Evolutionary conservation across 2,329 filamentous ascomycete genomes (phyloP), one percentile per base, ranked within the genome.

Genomic region (Ceratocystis albifundus): DNA sequence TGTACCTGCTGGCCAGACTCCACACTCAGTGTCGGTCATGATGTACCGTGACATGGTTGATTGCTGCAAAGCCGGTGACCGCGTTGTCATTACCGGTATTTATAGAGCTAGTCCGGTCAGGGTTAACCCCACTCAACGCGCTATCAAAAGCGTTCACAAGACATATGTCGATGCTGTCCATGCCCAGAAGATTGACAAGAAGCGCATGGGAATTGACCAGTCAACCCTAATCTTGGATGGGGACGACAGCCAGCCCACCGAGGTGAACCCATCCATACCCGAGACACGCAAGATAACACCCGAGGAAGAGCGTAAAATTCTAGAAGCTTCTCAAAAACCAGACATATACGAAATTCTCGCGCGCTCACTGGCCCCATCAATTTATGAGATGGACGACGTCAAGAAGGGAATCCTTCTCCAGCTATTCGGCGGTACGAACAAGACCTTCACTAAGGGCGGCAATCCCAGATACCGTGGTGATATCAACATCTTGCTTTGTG

Each of bases 331-430:
- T 10, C 82, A 84, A 41, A 85, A 94, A 65, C 80, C 87, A 1
- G 94, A 99, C 74, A 86, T 99, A 65, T 99, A 99, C 75, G 92
- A 99, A 25, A 83, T 99, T 28, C 84, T 99, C 3, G 84, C 94
- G 20, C 85, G 93, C 46, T 97, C 93, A 1, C 80, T 99, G 32
- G 94, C 94, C 1, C 94, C 94, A 15, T 96, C 92, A 68, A 88
- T 99, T 72, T 96, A 95, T 77, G 94, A 99, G 76, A 89, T 96
- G 86, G 94, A 99, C 71, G 94, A 99, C 72, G 91, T 97, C 61
- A 99, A 99, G 81, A 99, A 99, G 77, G 94, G 94, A 10, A 96
- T 99, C 69, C 80, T 99, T 10, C 85, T 99, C 3, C 94, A 99
- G 73, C 84, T 99, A 50, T 99, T 99, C 74, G 93, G 94, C 46